Evolutionary conservation across 2,329 filamentous ascomycete genomes (phyloP), one percentile per base, ranked within the genome.

Genomic region (Talaromyces funiculosus): DNA sequence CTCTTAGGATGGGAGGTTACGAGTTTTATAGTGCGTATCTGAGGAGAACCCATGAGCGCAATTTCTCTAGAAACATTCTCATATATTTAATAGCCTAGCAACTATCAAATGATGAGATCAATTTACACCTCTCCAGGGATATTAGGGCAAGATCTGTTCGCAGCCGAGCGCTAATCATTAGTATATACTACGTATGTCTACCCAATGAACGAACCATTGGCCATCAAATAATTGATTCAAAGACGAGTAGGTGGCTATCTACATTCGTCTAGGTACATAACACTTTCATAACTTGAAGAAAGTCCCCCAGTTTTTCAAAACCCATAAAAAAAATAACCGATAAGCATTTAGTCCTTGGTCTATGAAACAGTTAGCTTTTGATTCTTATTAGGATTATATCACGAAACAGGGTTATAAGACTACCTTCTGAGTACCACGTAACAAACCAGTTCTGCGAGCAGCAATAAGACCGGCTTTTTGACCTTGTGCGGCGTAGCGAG

Each of bases 381-480:
- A 12, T 33, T 33, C 31, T 33, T n/a, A n/a, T n/a, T n/a, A n/a
- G n/a, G n/a, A n/a, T n/a, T n/a, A n/a, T n/a, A n/a, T n/a, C n/a
- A n/a, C n/a, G n/a, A n/a, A n/a, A n/a, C n/a, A n/a, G n/a, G n/a
- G n/a, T n/a, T n/a, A n/a, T n/a, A 14, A 29, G 12, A 42, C 4
- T 53, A 53, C 51, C 90, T 99, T 99, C 42, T 45, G 42, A 6
- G 42, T 45, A 8, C 42, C 42, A 24, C 42, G 14, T 2, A 45
- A 8, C 2, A 99, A 88, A 97, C 94, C 94, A 81, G 94, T 99
- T 87, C 95, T 90, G 82, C 94, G 87, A 82, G 94, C 94, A 82
- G 94, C 94, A 84, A 99, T 99, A 79, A 99, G 93, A 97, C 94
- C 94, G 76, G 94, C 94, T 88, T 99, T 99, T 85, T 99, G 94